phyloP scores from a whole-genome alignment of 192 early-diverging fungal genomes.

The Rhizophagus clarus region DNA sequence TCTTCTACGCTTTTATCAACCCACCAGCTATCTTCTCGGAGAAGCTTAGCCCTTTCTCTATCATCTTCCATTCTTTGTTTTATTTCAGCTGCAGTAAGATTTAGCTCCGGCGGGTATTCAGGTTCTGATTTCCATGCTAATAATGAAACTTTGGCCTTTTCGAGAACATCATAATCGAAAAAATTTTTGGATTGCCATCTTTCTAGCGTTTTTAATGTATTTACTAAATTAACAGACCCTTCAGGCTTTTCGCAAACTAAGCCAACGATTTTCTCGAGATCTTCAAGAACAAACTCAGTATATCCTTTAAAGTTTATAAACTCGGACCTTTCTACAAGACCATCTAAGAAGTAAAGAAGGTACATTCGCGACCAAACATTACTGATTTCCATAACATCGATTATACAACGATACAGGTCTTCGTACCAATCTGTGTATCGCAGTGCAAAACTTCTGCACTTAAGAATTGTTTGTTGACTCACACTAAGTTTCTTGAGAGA shows the following conservation, averaged over 20 bases:
- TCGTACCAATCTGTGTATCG: slow-evolving; percentile 50
- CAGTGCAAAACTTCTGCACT: slow-evolving; percentile 56
- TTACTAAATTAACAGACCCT: slow-evolving; percentile 57
- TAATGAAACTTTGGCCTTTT: neutral
- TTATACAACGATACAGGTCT: slow-evolving; percentile 60
- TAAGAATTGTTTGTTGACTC: slow-evolving; percentile 59
- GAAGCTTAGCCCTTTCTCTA: slow-evolving; percentile 56
- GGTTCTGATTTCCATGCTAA: neutral
- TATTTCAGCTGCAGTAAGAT: slow-evolving; percentile 54
- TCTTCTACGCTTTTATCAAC: slow-evolving; percentile 45
- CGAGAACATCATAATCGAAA: slow-evolving; percentile 31
- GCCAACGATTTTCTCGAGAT: slow-evolving; percentile 47
- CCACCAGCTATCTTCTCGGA: slow-evolving; percentile 62
- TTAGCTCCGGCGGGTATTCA: neutral
- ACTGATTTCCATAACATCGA: slow-evolving; percentile 52
- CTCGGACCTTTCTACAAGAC: slow-evolving; percentile 50
- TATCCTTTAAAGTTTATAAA: slow-evolving; percentile 51
- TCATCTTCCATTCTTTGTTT: slow-evolving; percentile 61
- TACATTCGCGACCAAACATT: slow-evolving; percentile 56
- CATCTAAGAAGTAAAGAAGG: slow-evolving; percentile 60
- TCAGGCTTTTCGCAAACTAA: slow-evolving; percentile 45
- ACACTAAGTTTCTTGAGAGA: slow-evolving; percentile 57
- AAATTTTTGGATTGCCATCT: slow-evolving; percentile 39
- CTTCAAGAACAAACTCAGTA: slow-evolving; percentile 48
- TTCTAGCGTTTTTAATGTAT: slow-evolving; percentile 49